A percentile compares a stretch with the other conserved stretches of the same genome.
phyloP scores from a whole-genome alignment of 2,329 filamentous ascomycete genomes.

The Penicillium sp. region DNA sequence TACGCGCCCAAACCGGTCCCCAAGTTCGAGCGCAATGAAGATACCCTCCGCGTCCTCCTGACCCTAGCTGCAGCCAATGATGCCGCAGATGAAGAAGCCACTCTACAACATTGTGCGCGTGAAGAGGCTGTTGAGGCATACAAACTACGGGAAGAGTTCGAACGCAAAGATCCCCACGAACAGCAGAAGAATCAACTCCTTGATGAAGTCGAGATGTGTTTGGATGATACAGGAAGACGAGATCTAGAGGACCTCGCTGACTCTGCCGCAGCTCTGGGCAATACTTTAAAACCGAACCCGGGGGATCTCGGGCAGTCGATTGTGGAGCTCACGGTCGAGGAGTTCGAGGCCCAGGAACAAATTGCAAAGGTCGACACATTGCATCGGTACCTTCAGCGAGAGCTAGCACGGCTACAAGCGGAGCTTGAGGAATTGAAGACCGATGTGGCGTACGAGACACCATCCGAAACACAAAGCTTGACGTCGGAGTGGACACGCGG shows the following conservation, averaged over 20 bases:
- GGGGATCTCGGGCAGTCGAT: constrained; percentile 53
- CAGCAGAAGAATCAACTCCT: constrained; percentile 47
- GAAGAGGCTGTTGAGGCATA: constrained; percentile 36
- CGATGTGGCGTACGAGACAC: constrained; percentile 50
- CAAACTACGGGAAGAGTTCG: constrained; percentile 29
- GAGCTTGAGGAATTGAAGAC: constrained; percentile 33
- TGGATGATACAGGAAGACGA: constrained; percentile 52
- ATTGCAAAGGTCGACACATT: constrained; percentile 56
- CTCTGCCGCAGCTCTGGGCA: constrained; percentile 51
- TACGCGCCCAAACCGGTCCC: constrained; percentile 64
- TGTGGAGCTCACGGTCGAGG: constrained; percentile 54
- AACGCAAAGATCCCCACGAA: constrained; percentile 24
- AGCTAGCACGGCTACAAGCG: constrained; percentile 40
- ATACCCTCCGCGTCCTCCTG: constrained; percentile 73
- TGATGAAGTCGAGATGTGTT: constrained; percentile 52
- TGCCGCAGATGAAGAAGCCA: constrained; percentile 51
- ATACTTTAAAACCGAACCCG: constrained; percentile 48
- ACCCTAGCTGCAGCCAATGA: constrained; percentile 75
- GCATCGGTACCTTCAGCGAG: constrained; percentile 54
- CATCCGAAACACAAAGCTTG: constrained; percentile 60
- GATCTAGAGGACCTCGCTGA: constrained; percentile 59
- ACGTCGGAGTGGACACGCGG: constrained; percentile 72
- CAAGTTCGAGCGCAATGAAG: constrained; percentile 78
- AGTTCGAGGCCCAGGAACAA: constrained; percentile 55
- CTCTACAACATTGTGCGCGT: constrained; percentile 35